Conservation (phyloP, 192 early-diverging fungal genomes). For the Phycomyces blakesleeanus region DNA sequence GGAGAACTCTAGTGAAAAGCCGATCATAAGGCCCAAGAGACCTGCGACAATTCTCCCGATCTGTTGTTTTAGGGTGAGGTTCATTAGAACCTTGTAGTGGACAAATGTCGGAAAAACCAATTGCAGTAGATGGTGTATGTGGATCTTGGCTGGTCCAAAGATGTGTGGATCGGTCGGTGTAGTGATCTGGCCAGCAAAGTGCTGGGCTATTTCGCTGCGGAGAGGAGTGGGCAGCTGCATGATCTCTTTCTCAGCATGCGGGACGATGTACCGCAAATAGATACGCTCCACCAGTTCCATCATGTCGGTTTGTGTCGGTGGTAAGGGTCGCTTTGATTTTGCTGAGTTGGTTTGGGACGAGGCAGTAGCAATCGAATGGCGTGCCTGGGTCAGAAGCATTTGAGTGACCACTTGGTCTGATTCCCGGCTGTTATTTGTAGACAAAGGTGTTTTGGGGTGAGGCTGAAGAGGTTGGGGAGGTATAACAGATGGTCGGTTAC, state of each 20-base stretch:
- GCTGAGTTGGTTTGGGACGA: slow-evolving; percentile 1
- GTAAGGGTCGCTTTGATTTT: slow-evolving; percentile 11
- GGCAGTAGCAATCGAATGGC: slow-evolving; percentile 12
- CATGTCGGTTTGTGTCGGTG: slow-evolving; percentile 45
- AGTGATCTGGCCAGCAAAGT: slow-evolving; percentile 19
- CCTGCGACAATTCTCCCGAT: slow-evolving; percentile 43
- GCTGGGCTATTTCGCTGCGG: slow-evolving; percentile 22
- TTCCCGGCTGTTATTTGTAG: neutral
- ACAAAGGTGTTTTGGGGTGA: neutral
- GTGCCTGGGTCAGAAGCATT: slow-evolving; percentile 22
- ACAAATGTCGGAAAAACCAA: slow-evolving; percentile 49
- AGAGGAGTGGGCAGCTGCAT: slow-evolving; percentile 35
- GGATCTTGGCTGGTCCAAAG: slow-evolving; percentile 50
- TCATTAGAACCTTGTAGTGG: slow-evolving; percentile 48
- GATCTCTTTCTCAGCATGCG: slow-evolving; percentile 47
- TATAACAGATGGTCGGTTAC: neutral
- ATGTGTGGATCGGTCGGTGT: slow-evolving; percentile 40
- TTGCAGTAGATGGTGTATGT: slow-evolving; percentile 48
- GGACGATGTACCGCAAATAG: slow-evolving; percentile 49
- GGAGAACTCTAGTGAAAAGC: slow-evolving; percentile 46
- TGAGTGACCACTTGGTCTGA: slow-evolving; percentile 18
- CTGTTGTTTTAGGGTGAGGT: slow-evolving; percentile 46
- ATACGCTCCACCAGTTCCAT: slow-evolving; percentile 52
- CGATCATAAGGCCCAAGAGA: slow-evolving; percentile 46
- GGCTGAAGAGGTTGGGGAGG: neutral